A percentile compares a stretch with the other conserved stretches of the same genome.
These are phyloP conservation scores for Salvia hispanica DNA, from an alignment of 257 asterid species.

Conservation along the genomic window DNA sequence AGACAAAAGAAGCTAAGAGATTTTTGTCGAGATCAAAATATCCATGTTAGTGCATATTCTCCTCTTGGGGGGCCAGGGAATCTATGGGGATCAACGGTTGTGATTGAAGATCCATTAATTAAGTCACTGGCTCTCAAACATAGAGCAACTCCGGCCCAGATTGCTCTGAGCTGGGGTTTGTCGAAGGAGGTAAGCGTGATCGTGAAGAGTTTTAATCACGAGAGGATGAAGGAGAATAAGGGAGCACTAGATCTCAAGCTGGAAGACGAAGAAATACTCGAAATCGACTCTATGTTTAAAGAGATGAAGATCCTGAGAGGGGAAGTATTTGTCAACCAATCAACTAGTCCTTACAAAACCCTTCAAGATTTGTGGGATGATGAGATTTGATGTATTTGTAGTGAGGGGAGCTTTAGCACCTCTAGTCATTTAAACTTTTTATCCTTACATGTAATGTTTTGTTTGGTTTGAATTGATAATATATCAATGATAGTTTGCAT, in stretches of 20 bases:
- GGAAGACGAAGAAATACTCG: slow-evolving; percentile 46
- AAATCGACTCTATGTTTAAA: slow-evolving; percentile 53
- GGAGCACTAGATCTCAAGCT: slow-evolving; percentile 53
- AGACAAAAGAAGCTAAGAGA: slow-evolving; percentile 66
- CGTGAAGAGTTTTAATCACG: slow-evolving; percentile 71
- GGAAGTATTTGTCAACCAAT: slow-evolving; percentile 59
- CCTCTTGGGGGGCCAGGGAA: slow-evolving; percentile 87
- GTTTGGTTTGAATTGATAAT: too few relatives aligned
- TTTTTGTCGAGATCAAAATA: slow-evolving; percentile 50
- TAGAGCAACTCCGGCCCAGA: slow-evolving; percentile 77
- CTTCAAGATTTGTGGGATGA: slow-evolving; percentile 80
- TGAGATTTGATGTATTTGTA: slow-evolving; percentile 47
- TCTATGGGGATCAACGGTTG: slow-evolving; percentile 77
- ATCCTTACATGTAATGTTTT: too few relatives aligned
- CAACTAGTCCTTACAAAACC: slow-evolving; percentile 71
- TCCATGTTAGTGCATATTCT: slow-evolving; percentile 80
- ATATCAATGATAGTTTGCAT: too few relatives aligned
- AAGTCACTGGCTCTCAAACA: slow-evolving; percentile 61
- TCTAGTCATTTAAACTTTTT: not conserved
- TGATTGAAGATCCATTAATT: slow-evolving; percentile 56
- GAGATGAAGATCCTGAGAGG: slow-evolving; percentile 77
- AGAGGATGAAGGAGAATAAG: slow-evolving; percentile 73
- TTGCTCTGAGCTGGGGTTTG: slow-evolving; percentile 76
- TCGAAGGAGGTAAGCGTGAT: slow-evolving; percentile 68
- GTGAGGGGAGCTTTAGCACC: too few relatives aligned